Conservation (phyloP, 495 filamentous ascomycete genomes). For the Aspergillus taichungensis region DNA sequence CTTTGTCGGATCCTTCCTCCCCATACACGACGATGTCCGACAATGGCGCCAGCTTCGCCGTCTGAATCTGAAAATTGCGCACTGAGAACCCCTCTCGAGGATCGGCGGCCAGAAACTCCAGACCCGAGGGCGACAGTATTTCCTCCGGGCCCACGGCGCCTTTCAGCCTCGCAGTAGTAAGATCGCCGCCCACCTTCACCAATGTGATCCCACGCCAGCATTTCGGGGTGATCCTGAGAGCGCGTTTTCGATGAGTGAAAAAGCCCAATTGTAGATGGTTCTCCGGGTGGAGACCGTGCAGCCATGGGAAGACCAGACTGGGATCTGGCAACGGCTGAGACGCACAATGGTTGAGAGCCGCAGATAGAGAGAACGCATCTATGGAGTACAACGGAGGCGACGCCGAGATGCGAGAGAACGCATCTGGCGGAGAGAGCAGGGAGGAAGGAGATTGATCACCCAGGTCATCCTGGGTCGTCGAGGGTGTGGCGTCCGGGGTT, state of each 20-base stretch:
- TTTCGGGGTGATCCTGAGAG: constrained; percentile 61
- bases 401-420: constrained; percentile 46
- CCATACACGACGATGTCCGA: constrained; percentile 92
- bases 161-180: constrained; percentile 67
- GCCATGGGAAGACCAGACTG: constrained; percentile 85
- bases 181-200: constrained; percentile 80
- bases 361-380: constrained; percentile 54
- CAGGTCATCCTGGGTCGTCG: constrained; percentile 38
- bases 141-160: constrained; percentile 77
- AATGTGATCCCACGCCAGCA: constrained; percentile 77
- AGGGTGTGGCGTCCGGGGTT: constrained; percentile 44
- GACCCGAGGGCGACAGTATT: constrained; percentile 45
- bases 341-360: constrained; percentile 64
- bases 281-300: constrained; percentile 85
- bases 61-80: constrained; percentile 96
- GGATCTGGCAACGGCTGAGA: constrained; percentile 77
- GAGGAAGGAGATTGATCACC: constrained; percentile 47
- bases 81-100: constrained; percentile 75
- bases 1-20: constrained; percentile 46
- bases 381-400: constrained; percentile 64
- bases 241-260: constrained; percentile 68
- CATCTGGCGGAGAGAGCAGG: constrained; percentile 65
- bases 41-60: constrained; percentile 76
- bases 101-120: constrained; percentile 52
- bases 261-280: constrained; percentile 86